Percentiles rank a stretch among this genome's conserved stretches.
Conservation (phyloP, 78 protist species). For the Emiliania huxleyi region DNA sequence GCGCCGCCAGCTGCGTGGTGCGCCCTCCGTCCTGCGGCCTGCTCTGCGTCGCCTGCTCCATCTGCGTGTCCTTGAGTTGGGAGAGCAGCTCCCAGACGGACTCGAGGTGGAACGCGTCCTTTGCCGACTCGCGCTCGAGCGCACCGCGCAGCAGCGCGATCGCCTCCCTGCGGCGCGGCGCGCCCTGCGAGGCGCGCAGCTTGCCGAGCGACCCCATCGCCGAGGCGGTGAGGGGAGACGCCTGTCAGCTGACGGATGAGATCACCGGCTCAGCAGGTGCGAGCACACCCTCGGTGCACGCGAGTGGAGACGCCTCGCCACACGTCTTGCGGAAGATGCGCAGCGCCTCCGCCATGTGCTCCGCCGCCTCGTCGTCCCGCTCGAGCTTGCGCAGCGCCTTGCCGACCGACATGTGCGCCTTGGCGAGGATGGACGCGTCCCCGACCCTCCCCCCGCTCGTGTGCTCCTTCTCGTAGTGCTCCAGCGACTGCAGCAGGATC, state of each 20-base stretch:
- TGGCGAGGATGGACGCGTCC: slow-evolving; percentile 11
- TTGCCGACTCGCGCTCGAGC: neutral
- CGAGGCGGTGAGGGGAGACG: neutral
- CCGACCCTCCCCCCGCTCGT: too few relatives aligned
- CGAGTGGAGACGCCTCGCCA: neutral
- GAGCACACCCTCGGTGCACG: too few relatives aligned
- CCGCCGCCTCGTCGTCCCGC: neutral
- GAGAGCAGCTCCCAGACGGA: neutral
- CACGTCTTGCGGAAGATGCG: neutral
- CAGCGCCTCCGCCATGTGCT: slow-evolving; percentile 9
- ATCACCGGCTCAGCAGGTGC: too few relatives aligned
- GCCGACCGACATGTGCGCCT: slow-evolving; percentile 32
- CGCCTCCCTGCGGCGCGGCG: neutral
- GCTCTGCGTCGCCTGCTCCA: neutral
- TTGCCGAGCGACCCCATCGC: slow-evolving; percentile 8
- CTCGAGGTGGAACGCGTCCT: neutral
- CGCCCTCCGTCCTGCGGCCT: neutral
- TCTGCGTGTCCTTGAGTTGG: neutral
- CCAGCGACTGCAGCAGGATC: neutral
- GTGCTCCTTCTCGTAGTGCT: neutral
- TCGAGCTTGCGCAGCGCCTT: neutral
- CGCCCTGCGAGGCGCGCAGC: neutral
- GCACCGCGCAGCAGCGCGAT: neutral
- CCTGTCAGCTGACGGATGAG: too few relatives aligned
- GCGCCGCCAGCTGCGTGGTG: neutral